These are phyloP conservation scores for Kodamaea derodonti DNA, from an alignment of 1,139 yeast genomes.

Conservation along the genomic window DNA sequence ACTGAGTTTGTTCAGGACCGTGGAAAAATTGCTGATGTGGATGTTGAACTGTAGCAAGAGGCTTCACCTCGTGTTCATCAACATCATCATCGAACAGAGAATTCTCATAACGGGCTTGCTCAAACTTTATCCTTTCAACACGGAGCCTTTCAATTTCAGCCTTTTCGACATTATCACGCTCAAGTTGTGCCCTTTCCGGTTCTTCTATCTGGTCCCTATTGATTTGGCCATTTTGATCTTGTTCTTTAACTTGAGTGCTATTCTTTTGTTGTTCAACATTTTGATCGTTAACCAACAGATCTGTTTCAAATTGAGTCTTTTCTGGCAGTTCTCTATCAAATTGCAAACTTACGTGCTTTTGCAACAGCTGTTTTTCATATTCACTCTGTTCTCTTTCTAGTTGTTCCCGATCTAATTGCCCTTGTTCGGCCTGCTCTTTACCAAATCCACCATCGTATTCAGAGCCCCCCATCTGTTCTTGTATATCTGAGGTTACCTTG, in stretches of 20 bases:
- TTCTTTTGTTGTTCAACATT: background rate
- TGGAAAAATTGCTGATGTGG: too few relatives aligned
- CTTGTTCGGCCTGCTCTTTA: background rate
- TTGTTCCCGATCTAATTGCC: background rate
- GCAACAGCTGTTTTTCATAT: too few relatives aligned
- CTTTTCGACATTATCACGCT: background rate
- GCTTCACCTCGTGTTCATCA: too few relatives aligned
- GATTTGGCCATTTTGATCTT: background rate
- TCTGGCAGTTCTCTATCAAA: too few relatives aligned
- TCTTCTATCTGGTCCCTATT: background rate
- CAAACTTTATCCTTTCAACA: too few relatives aligned
- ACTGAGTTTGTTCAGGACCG: too few relatives aligned
- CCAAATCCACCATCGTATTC: constrained; percentile 1
- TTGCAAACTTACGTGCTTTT: too few relatives aligned
- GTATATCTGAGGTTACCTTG: constrained; percentile 39
- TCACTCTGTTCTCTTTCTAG: background rate
- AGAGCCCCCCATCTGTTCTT: constrained; percentile 21
- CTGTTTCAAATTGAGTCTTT: background rate
- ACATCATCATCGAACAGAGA: background rate
- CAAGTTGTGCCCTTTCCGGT: background rate
- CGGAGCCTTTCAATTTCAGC: too few relatives aligned
- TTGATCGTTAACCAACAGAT: background rate
- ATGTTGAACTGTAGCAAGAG: too few relatives aligned
- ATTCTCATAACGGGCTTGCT: background rate
- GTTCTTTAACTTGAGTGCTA: background rate